Conservation (phyloP, 306 rosid species). For the Vigna nakashimae region DNA sequence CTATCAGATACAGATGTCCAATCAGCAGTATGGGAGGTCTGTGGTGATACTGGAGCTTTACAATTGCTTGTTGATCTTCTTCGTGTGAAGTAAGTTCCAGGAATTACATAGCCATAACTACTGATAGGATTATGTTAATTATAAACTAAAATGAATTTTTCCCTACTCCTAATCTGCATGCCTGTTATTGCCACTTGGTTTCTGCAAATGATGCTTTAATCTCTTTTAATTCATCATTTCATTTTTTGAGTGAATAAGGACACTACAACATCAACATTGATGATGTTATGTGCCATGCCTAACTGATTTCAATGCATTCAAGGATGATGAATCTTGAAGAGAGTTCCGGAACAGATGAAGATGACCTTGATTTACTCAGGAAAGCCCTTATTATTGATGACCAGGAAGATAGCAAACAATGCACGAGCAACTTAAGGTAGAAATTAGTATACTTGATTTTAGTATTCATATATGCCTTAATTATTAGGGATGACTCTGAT, state of each 20-base stretch:
- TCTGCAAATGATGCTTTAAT: slow-evolving; percentile 33
- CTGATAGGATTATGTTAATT: slow-evolving; percentile 27
- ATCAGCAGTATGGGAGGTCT: slow-evolving; percentile 94
- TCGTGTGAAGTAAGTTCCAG: slow-evolving; percentile 62
- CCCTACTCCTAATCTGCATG: slow-evolving; percentile 23
- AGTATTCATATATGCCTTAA: slow-evolving; percentile 20
- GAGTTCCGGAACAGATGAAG: slow-evolving; percentile 70
- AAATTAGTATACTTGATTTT: slow-evolving; percentile 26
- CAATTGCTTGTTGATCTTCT: slow-evolving; percentile 96
- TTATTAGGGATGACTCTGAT: neutral
- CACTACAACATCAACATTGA: slow-evolving; percentile 19
- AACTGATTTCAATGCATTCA: slow-evolving; percentile 44
- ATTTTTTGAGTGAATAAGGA: slow-evolving; percentile 11
- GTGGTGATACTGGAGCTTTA: slow-evolving; percentile 94
- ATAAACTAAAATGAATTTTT: slow-evolving; percentile 4
- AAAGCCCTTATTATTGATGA: slow-evolving; percentile 52
- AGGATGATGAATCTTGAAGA: slow-evolving; percentile 84
- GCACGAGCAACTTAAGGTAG: slow-evolving; percentile 52
- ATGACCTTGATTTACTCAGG: slow-evolving; percentile 66
- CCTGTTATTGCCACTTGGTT: slow-evolving; percentile 32
- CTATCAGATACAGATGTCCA: slow-evolving; percentile 82
- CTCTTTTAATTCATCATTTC: slow-evolving; percentile 23
- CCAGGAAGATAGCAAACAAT: slow-evolving; percentile 38
- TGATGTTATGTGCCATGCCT: slow-evolving; percentile 19
- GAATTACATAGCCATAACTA: slow-evolving; percentile 23